Conservation (phyloP, 495 filamentous ascomycete genomes). For the Xylaria flabelliformis region DNA sequence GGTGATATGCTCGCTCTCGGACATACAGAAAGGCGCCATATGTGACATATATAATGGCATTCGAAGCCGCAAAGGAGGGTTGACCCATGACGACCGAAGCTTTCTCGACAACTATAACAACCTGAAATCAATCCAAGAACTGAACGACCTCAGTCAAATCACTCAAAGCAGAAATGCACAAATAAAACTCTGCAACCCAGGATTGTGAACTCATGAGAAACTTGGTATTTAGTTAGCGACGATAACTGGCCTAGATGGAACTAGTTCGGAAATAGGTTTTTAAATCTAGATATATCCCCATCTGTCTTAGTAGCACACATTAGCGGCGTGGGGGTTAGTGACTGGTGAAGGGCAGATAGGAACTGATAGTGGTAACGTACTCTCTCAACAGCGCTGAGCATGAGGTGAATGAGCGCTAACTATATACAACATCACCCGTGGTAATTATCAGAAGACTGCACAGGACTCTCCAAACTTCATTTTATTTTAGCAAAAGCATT, state of each 20-base stretch:
- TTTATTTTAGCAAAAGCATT: background rate
- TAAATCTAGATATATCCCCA: background rate
- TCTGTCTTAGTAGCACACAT: background rate
- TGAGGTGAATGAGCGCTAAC: background rate
- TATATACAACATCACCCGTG: background rate
- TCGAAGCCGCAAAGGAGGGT: constrained; percentile 71
- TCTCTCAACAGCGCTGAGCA: background rate
- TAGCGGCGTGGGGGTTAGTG: background rate
- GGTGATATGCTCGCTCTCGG: constrained; percentile 9
- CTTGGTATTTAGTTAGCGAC: constrained; percentile 13
- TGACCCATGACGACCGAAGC: constrained; percentile 61
- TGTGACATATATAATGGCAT: constrained; percentile 76
- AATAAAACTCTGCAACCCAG: constrained; percentile 12
- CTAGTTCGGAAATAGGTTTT: constrained; percentile 12
- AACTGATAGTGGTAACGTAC: background rate
- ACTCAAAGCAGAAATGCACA: background rate
- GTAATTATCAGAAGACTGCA: background rate
- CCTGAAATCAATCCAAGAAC: background rate
- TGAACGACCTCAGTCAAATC: background rate
- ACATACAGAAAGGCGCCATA: constrained; percentile 75
- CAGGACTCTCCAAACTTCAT: background rate
- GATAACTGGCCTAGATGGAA: constrained; percentile 10
- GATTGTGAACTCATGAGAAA: constrained; percentile 4
- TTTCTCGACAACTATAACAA: background rate
- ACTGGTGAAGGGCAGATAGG: background rate